Conservation (phyloP, 2,329 filamentous ascomycete species). For the Rhinocladiella similis region DNA sequence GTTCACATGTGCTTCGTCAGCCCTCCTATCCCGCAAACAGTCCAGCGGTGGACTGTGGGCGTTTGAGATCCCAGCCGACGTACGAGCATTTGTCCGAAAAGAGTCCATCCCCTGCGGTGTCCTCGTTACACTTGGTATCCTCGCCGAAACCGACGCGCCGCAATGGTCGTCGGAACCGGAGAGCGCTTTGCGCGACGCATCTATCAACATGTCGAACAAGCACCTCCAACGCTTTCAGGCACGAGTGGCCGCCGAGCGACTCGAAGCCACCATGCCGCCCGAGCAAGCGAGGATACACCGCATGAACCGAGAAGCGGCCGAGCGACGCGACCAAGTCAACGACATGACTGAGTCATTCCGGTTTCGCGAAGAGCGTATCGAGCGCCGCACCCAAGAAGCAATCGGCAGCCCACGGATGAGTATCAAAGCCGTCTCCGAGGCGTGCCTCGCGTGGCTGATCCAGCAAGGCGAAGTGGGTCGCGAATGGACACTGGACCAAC, state of each 20-base stretch:
- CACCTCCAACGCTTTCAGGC: conserved; percentile 26
- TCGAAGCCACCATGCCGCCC: conserved; percentile 32
- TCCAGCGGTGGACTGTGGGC: conserved; percentile 28
- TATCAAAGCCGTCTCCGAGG: conserved; percentile 29
- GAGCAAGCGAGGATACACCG: conserved; percentile 30
- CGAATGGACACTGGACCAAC: conserved; percentile 27
- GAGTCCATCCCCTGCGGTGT: conserved; percentile 33
- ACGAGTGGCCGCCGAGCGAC: conserved; percentile 18
- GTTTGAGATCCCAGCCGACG: conserved; percentile 29
- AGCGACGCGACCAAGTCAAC: conserved; percentile 21
- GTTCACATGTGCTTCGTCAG: conserved; percentile 32
- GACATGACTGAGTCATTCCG: conserved; percentile 22
- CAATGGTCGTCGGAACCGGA: conserved; percentile 28
- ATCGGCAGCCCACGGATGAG: conserved; percentile 31
- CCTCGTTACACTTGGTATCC: conserved; percentile 32
- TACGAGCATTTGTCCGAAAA: conserved; percentile 28
- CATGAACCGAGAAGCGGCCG: conserved; percentile 25
- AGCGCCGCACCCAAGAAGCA: conserved; percentile 30
- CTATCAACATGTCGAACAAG: conserved; percentile 11
- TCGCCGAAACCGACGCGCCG: conserved; percentile 30
- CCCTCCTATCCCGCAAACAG: conserved; percentile 24
- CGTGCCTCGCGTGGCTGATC: conserved; percentile 31
- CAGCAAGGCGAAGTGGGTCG: conserved; percentile 28
- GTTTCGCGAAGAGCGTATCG: conserved; percentile 26
- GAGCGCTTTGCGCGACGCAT: conserved; percentile 11